Evolutionary conservation across 352 stramenopile species (phyloP), one percentile per base, ranked within the genome.

Genomic region (Saprolegnia parasitica): DNA sequence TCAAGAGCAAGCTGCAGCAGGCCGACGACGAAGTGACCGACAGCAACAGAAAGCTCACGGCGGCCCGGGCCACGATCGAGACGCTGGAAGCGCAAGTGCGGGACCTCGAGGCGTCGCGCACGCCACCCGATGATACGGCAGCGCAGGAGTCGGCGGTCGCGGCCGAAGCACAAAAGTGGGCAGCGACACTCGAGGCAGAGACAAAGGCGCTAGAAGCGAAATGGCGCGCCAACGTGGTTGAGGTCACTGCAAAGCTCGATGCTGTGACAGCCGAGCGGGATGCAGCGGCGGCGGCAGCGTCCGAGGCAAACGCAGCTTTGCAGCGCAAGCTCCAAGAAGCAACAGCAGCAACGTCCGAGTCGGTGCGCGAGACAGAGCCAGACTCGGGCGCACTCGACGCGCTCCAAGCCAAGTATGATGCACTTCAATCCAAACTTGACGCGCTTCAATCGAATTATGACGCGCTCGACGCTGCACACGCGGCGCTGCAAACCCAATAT

Each of bases 231-330:
- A 40, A 45, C 15, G 35, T 46, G 15, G 45, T 15, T 4, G 47
- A 71, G 35, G n/a, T 56, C 4, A 67, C 20, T 13, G n/a, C 11
- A 5, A 21, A 56, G 16, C 29, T 49, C 40, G 20, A 67, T n/a
- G 35, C 52, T 24, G 35, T 39, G 9, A 24, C 32, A 6, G 65
- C 35, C 0, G 73, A 76, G 23, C 35, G 83, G 15, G 79, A 81
- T 71, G 56, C 39, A 37, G 18, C 35, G 13, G 35, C 29, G 40
- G 18, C 29, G 16, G 56, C 29, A n/a, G 16, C 35, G 15, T 26
- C 35, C 15, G 16, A 20, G 1, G 35, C 26, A 8, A 29, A 46
- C 32, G 9, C 35, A 46, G 29, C 5, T 8, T 63, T 1, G 56
- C 11, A 63, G n/a, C 29, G 9, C 11, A 46, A 63, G 18, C 5